A percentile compares a stretch with the other conserved stretches of the same genome.
phyloP scores from a whole-genome alignment of 768 basidiomycete genomes.

The Clitopilus passeckerianus region DNA sequence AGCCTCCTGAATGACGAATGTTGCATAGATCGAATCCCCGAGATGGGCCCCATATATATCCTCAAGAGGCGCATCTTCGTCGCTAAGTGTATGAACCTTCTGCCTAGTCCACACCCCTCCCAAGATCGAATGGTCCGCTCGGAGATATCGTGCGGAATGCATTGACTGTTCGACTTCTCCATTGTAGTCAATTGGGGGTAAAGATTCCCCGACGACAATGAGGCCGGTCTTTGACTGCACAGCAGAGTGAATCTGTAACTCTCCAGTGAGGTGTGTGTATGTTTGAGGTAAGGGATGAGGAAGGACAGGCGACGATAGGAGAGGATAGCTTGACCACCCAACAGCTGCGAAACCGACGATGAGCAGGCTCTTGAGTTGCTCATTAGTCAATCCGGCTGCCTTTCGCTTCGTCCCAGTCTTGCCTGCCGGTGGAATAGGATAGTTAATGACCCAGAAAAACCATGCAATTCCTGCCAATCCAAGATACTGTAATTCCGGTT shows the following conservation, averaged over 20 bases:
- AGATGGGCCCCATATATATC: slow-evolving; percentile 52
- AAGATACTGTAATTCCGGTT: slow-evolving; percentile 18
- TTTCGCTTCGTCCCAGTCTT: slow-evolving; percentile 13
- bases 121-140: slow-evolving; percentile 60
- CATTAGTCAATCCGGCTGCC: slow-evolving; percentile 8
- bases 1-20: slow-evolving; percentile 87
- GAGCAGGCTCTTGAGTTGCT: slow-evolving; percentile 19
- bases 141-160: slow-evolving; percentile 55
- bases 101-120: slow-evolving; percentile 78
- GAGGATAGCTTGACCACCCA: slow-evolving; percentile 29
- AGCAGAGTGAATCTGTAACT: slow-evolving; percentile 64
- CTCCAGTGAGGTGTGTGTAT: slow-evolving; percentile 46
- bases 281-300: slow-evolving; percentile 46
- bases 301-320: slow-evolving; percentile 51
- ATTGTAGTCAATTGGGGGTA: slow-evolving; percentile 29
- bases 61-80: slow-evolving; percentile 31
- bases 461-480: slow-evolving; percentile 24
- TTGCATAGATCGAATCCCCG: slow-evolving; percentile 77
- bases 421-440: slow-evolving; percentile 6
- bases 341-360: slow-evolving; percentile 25
- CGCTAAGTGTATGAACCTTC: slow-evolving; percentile 33
- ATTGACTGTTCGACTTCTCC: slow-evolving; percentile 26
- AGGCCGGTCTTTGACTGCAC: slow-evolving; percentile 73
- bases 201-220: slow-evolving; percentile 75
- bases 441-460: slow-evolving; percentile 21